phyloP scores from a whole-genome alignment of 2,329 filamentous ascomycete species.

The Colletotrichum musicola region DNA sequence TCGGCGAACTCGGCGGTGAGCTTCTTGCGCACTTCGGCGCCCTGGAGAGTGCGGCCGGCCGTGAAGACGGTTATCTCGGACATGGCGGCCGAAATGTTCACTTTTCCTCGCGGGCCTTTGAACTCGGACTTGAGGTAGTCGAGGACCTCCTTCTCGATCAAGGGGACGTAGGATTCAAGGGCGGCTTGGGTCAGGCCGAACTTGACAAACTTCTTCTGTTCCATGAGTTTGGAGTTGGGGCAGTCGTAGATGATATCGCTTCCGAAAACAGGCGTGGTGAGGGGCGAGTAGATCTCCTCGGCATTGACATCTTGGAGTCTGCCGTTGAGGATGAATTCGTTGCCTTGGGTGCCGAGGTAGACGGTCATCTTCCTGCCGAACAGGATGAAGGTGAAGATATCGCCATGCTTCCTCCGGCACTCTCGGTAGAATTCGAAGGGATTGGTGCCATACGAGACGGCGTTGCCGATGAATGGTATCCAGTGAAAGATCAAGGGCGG shows the following conservation, averaged over 20 bases:
- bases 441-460: too few species aligned
- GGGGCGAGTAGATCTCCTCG: slow-evolving; percentile 87
- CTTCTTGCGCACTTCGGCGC: slow-evolving; percentile 82
- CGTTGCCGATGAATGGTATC: too few species aligned
- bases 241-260: slow-evolving; percentile 92
- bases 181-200: slow-evolving; percentile 81
- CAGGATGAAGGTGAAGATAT: slow-evolving; percentile 90
- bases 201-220: slow-evolving; percentile 96
- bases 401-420: too few species aligned
- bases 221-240: slow-evolving; percentile 92
- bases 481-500: too few species aligned
- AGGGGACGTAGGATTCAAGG: slow-evolving; percentile 79
- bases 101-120: slow-evolving; percentile 75
- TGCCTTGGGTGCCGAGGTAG: slow-evolving; percentile 83
- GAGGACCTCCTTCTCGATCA: slow-evolving; percentile 81
- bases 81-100: slow-evolving; percentile 81
- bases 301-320: slow-evolving; percentile 91
- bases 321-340: slow-evolving; percentile 92
- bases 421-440: too few species aligned
- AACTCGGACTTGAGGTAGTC: slow-evolving; percentile 80
- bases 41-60: slow-evolving; percentile 88
- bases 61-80: slow-evolving; percentile 92
- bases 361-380: slow-evolving; percentile 92
- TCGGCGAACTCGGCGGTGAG: slow-evolving; percentile 85
- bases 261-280: slow-evolving; percentile 81